Conservation (phyloP, 179 eudicot genomes). For the Heliamphora pulchella region DNA sequence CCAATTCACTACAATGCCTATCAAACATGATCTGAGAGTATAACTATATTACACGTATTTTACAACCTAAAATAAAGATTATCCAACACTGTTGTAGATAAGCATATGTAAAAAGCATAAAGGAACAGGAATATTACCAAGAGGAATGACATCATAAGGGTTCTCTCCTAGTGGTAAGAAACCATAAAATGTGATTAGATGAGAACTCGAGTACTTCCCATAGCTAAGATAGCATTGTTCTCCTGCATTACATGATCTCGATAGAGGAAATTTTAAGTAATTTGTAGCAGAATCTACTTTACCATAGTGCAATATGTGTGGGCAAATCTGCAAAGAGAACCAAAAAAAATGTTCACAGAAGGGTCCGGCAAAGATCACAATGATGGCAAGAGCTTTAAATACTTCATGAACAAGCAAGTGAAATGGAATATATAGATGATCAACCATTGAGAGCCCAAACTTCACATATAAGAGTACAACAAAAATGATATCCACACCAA, state of each 20-base stretch:
- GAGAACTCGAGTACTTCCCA: conserved; percentile 79
- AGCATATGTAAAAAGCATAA: background rate
- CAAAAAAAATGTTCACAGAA: conserved; percentile 8
- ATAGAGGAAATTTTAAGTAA: conserved; percentile 63
- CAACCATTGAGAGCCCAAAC: background rate
- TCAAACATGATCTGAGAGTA: too few relatives aligned
- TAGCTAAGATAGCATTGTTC: conserved; percentile 88
- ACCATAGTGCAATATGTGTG: conserved; percentile 78
- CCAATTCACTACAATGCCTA: too few relatives aligned
- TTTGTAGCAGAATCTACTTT: conserved; percentile 60
- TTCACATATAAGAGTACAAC: background rate
- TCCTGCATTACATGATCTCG: conserved; percentile 76
- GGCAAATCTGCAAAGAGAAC: conserved; percentile 48
- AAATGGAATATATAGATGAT: background rate
- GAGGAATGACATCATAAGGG: conserved; percentile 73
- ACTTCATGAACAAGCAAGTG: conserved; percentile 2
- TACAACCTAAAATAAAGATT: background rate
- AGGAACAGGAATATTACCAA: conserved; percentile 41
- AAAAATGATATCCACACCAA: too few relatives aligned
- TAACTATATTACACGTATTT: background rate
- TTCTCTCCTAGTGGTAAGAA: conserved; percentile 63
- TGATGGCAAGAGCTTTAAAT: background rate
- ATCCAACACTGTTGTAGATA: background rate
- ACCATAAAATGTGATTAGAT: conserved; percentile 85
- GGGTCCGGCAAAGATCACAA: background rate